phyloP scores from a whole-genome alignment of 2,329 filamentous ascomycete genomes.

The Diaporthe vaccinii region DNA sequence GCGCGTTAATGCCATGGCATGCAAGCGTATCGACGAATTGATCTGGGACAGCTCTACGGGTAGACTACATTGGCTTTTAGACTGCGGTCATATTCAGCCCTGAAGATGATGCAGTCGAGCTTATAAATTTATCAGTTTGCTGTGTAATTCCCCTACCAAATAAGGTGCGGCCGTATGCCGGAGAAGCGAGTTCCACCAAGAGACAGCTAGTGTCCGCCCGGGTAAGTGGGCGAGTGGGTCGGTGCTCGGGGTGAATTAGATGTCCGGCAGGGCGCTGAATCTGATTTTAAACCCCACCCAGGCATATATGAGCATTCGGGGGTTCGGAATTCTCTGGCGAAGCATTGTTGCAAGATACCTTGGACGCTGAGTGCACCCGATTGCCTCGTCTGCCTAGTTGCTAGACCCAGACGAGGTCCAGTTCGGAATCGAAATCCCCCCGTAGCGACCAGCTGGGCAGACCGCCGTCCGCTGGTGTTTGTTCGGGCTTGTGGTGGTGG shows the following conservation, averaged over 20 bases:
- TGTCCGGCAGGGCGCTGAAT: background rate
- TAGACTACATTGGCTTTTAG: background rate
- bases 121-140: too few species aligned
- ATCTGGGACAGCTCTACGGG: background rate
- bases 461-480: background rate
- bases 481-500: background rate
- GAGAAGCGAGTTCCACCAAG: background rate
- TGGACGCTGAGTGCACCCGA: background rate
- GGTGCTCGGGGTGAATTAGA: conserved; percentile 1
- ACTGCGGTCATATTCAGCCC: too few species aligned
- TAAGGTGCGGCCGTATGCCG: background rate
- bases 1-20: background rate
- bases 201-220: background rate
- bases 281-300: background rate
- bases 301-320: background rate
- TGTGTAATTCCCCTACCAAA: too few species aligned
- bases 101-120: background rate
- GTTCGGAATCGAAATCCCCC: background rate
- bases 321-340: conserved; percentile 1
- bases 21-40: background rate
- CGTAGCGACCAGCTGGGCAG: background rate
- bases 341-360: background rate
- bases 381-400: background rate
- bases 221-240: background rate
- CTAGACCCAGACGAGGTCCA: background rate